Conservation (phyloP, 208 protist species). For the Porcisia deanei region DNA sequence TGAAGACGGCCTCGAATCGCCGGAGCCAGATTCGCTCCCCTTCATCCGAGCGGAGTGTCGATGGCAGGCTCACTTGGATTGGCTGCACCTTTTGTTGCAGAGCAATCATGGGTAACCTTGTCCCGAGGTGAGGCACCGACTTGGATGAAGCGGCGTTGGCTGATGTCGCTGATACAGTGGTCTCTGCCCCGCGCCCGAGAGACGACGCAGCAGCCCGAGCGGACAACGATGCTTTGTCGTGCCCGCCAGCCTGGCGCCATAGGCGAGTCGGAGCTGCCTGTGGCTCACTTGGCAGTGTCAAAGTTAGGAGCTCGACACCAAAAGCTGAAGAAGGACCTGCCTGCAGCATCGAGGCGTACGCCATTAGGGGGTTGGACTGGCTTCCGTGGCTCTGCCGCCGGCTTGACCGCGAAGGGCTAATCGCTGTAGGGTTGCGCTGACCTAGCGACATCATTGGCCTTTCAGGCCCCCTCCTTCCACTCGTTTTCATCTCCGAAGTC, state of each 20-base stretch:
- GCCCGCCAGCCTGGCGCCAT: not conserved
- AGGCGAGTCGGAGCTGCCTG: slow-evolving; percentile 1
- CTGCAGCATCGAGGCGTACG: slow-evolving; percentile 18
- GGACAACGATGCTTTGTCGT: not conserved
- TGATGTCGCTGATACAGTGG: not conserved
- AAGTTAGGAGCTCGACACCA: slow-evolving; percentile 16
- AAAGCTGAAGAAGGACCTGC: slow-evolving; percentile 9
- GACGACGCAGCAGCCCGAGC: not conserved
- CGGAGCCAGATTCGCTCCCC: slow-evolving; percentile 39
- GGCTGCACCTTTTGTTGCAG: slow-evolving; percentile 49
- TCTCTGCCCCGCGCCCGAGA: not conserved
- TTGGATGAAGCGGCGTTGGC: slow-evolving; percentile 18
- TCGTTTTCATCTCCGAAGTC: not conserved
- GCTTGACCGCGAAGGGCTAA: not conserved
- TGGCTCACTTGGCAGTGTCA: slow-evolving; percentile 24
- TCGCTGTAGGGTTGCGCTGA: not conserved
- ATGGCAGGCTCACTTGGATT: slow-evolving; percentile 56
- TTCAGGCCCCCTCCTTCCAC: not conserved
- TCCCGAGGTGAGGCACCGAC: not conserved
- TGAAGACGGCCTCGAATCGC: slow-evolving; percentile 37
- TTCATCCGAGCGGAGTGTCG: slow-evolving; percentile 40
- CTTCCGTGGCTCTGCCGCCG: not conserved
- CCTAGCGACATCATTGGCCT: not conserved
- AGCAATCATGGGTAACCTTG: slow-evolving; percentile 34
- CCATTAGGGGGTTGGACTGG: slow-evolving; percentile 8